These are phyloP conservation scores for Cyclotella cryptica DNA, from an alignment of 108 stramenopile species.

Conservation along the genomic window DNA sequence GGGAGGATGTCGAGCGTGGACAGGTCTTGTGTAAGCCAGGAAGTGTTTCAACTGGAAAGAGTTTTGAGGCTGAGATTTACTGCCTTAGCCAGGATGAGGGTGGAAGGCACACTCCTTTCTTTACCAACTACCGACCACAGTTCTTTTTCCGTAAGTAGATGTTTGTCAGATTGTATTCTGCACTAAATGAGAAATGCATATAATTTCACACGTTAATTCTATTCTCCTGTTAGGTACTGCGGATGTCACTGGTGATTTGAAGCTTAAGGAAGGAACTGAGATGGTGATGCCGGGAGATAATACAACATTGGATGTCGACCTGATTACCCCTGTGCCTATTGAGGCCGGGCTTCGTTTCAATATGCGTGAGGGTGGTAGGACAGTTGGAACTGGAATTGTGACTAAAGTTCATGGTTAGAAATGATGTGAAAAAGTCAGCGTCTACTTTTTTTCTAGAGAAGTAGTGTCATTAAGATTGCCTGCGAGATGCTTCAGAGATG, in stretches of 20 bases:
- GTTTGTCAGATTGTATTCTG: not conserved
- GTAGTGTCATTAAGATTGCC: not conserved
- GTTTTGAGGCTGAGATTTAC: constrained; percentile 98
- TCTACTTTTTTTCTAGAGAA: not conserved
- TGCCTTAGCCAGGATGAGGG: constrained; percentile 97
- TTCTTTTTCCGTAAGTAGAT: constrained; percentile 92
- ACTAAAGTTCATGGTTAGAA: constrained; percentile 78
- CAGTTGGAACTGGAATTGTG: constrained; percentile 98
- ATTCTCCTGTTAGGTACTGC: constrained; percentile 70
- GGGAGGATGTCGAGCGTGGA: constrained; percentile 97
- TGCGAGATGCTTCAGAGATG: too few species aligned
- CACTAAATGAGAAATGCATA: not conserved
- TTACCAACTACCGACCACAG: constrained; percentile 98
- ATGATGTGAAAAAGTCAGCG: not conserved
- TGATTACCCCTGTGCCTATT: constrained; percentile 93
- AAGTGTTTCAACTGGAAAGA: constrained; percentile 72
- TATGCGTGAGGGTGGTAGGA: constrained; percentile 98
- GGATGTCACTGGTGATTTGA: constrained; percentile 95
- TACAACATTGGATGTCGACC: constrained; percentile 91
- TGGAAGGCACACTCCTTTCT: constrained; percentile 99
- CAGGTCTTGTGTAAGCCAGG: constrained; percentile 96
- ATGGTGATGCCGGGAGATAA: constrained; percentile 99
- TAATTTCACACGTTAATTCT: not conserved
- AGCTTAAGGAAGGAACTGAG: constrained; percentile 92
- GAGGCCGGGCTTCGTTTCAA: constrained; percentile 97